Evolutionary conservation across 805 yeast genomes (phyloP), one percentile per base, ranked within the genome.

Genomic region (Dipodascus geniculatus): DNA sequence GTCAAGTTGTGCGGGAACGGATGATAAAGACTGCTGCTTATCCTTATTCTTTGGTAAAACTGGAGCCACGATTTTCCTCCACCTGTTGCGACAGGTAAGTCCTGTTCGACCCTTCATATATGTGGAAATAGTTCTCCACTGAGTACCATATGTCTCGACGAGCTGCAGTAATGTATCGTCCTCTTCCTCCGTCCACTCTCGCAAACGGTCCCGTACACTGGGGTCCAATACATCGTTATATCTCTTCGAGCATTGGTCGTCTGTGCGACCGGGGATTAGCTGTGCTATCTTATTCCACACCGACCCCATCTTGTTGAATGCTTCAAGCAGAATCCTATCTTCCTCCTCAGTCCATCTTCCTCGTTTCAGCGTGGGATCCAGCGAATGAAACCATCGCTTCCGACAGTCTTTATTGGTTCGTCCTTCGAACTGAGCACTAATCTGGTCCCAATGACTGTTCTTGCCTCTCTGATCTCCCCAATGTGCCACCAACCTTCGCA

Each of bases 171-270:
- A 70, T 55, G 71, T 68, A 42, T 85, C 67, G 65, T 90, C 97
- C 65, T 90, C 96, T 8, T 80, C 86, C 24, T 74, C 62, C 1
- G 80, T 71, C 98, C 98, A 90, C 1, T 84, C 82, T 60, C 87
- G 76, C 48, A 88, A 72, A 53, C 96, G 70, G 59, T 85, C 88
- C 56, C 81, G 80, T 8, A 89, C 85, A 23, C 72, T 74, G 3
- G 97, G 96, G 61, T 87, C 93, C 55, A 90, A 67, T 1, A 88
- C 96, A 63, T 90, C 97, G 16, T 83, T 80, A 65, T 87, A 90
- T 61, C 97, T 72, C 63, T 90, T 90, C 1, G 96, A 87, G 71
- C 98, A 90, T 70, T 90, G 97, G 67, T 89, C 96, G 63, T 89
- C 96, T 0, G 95, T 90, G 64, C 97, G 74, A 3, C 96, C 95